Conservation (phyloP, 495 filamentous ascomycete genomes). For the Lasiosphaeriaceae sp. region DNA sequence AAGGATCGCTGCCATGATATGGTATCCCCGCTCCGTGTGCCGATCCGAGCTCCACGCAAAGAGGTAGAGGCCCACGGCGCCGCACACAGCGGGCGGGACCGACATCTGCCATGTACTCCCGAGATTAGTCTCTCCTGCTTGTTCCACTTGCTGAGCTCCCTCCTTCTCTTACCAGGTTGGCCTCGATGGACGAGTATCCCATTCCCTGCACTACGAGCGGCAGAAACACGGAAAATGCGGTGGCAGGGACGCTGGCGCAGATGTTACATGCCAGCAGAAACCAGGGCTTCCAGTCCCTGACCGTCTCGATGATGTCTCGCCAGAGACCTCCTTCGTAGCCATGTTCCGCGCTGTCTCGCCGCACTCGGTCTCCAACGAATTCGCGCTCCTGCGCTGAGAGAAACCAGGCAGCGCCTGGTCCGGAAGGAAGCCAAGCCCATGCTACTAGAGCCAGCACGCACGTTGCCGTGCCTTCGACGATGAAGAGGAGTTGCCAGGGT, state of each 20-base stretch:
- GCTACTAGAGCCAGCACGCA: constrained; percentile 43
- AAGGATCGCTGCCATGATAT: constrained; percentile 45
- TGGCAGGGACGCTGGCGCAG: constrained; percentile 47
- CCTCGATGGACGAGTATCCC: constrained; percentile 37
- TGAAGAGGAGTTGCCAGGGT: constrained; percentile 56
- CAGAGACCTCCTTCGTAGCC: too few relatives aligned
- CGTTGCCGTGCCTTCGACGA: constrained; percentile 51
- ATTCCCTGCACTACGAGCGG: constrained; percentile 47
- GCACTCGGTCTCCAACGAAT: constrained; percentile 39
- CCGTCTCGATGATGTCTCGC: constrained; percentile 46
- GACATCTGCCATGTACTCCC: constrained; percentile 40
- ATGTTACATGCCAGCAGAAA: constrained; percentile 51
- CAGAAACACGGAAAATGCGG: constrained; percentile 54
- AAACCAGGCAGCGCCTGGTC: constrained; percentile 53
- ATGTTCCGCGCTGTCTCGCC: neutral
- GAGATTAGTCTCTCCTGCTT: neutral
- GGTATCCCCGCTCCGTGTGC: constrained; percentile 40
- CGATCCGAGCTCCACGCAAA: constrained; percentile 26
- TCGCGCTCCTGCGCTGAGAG: constrained; percentile 38
- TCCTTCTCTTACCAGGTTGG: constrained; percentile 48
- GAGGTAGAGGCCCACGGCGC: constrained; percentile 42
- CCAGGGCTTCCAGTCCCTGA: constrained; percentile 51
- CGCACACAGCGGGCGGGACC: constrained; percentile 53
- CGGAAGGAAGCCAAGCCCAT: constrained; percentile 49
- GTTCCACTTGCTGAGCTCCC: too few relatives aligned